Conservation (phyloP, 116 monocot genomes). For the Zostera marina region DNA sequence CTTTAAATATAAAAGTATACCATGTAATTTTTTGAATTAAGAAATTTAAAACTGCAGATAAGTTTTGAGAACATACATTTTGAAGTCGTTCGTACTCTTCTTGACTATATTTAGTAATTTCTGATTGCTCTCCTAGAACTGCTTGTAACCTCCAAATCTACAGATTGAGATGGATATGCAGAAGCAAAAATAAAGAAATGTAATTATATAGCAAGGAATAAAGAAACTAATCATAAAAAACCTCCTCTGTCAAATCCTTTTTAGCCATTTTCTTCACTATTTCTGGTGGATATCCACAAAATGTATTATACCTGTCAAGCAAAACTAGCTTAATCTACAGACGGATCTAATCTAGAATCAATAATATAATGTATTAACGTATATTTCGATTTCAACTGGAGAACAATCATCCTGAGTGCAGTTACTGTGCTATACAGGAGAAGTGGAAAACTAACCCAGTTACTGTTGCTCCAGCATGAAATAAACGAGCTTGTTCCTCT, state of each 20-base stretch:
- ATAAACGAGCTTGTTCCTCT: constrained; percentile 82
- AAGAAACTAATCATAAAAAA: constrained; percentile 1
- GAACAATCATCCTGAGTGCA: no score
- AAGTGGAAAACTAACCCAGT: constrained; percentile 34
- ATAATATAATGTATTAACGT: no score
- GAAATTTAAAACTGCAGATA: background rate
- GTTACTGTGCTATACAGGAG: no score
- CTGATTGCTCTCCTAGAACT: constrained; percentile 66
- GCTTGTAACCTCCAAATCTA: constrained; percentile 82
- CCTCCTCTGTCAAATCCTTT: constrained; percentile 91
- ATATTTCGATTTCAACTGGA: no score
- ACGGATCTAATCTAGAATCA: no score
- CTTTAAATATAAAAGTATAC: no score
- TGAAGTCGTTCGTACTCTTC: constrained; percentile 75
- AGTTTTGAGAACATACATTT: constrained; percentile 33
- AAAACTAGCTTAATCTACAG: no score
- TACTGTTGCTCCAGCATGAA: constrained; percentile 35
- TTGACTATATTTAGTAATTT: constrained; percentile 71
- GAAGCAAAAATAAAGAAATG: background rate
- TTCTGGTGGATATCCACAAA: constrained; percentile 91
- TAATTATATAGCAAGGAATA: background rate
- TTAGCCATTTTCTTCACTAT: constrained; percentile 97
- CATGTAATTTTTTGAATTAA: no score
- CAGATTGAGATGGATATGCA: background rate
- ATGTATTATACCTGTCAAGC: constrained; percentile 64